Conservation (phyloP, 345 rosid species). For the rapeseed (Brassica napus) region Da-Ae NC_063436.1:1769501-1770000, state of each 20-base stretch:
- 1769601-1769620: neutral
- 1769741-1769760: constrained; percentile 20
- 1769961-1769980: neutral
- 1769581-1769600: neutral
- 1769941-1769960: neutral
- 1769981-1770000: no score
- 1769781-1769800: neutral
- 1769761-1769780: neutral
- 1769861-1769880: neutral
- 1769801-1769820: neutral
- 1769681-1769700: constrained; percentile 22
- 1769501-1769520: constrained; percentile 3
- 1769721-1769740: neutral
- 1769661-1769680: constrained; percentile 35
- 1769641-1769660: constrained; percentile 14
- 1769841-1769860: neutral
- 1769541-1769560: constrained; percentile 20
- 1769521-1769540: neutral
- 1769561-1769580: neutral
- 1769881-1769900: neutral
- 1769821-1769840: neutral
- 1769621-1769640: neutral
- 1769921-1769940: neutral
- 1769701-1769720: constrained; percentile 24
- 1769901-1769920: neutral